A percentile compares a stretch with the other conserved stretches of the same genome.
These are phyloP conservation scores for Ceratocystis huliohia DNA, from an alignment of 2,329 filamentous ascomycete genomes.

Conservation along the genomic window DNA sequence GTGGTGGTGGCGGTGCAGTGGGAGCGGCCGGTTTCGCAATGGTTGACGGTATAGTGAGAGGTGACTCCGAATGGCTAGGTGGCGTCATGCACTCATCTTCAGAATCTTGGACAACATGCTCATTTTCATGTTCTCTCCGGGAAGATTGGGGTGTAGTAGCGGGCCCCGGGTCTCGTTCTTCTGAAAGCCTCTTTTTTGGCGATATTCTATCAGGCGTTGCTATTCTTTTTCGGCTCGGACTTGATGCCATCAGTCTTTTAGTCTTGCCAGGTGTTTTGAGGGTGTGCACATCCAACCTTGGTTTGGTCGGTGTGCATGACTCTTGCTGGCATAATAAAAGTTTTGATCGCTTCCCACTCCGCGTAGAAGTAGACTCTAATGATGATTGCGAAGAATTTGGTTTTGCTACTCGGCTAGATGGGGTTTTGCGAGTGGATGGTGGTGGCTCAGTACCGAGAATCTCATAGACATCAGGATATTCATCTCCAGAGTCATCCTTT, in stretches of 20 bases:
- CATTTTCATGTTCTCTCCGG: conserved; percentile 25
- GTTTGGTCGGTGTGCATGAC: conserved; percentile 23
- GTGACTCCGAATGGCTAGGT: conserved; percentile 24
- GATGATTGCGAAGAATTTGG: conserved; percentile 7
- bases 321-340: conserved; percentile 13
- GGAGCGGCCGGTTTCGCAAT: conserved; percentile 2
- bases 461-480: conserved; percentile 44
- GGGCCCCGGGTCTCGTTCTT: conserved; percentile 1
- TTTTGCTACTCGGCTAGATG: not conserved
- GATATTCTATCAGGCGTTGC: conserved; percentile 17
- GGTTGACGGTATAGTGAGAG: not conserved
- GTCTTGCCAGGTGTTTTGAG: not conserved
- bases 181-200: conserved; percentile 17
- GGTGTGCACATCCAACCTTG: conserved; percentile 18
- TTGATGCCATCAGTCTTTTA: conserved; percentile 9
- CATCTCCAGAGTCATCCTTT: conserved; percentile 31
- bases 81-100: conserved; percentile 43
- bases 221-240: conserved; percentile 19
- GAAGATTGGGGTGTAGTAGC: not conserved
- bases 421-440: conserved; percentile 27
- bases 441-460: conserved; percentile 33
- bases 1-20: conserved; percentile 1
- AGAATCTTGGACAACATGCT: conserved; percentile 41
- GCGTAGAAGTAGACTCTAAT: conserved; percentile 2
- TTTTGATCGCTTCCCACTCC: conserved; percentile 17